phyloP scores from a whole-genome alignment of 257 asterid species.

The Vinca minor region DNA sequence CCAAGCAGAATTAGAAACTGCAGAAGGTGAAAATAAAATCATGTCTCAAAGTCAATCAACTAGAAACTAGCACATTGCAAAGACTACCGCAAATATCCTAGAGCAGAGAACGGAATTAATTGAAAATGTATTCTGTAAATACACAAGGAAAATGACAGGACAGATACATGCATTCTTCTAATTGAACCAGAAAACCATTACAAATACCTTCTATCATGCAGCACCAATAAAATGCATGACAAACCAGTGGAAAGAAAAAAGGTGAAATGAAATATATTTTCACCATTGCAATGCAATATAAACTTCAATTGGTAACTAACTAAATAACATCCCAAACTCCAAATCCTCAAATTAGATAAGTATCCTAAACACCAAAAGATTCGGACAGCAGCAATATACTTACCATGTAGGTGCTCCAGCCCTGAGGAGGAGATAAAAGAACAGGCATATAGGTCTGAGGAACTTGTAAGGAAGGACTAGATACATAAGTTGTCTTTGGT shows the following conservation, averaged over 20 bases:
- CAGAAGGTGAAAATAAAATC: background rate
- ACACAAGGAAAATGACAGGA: background rate
- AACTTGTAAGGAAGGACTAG: constrained; percentile 39
- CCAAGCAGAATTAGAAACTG: background rate
- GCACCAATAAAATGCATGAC: background rate
- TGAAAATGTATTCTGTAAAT: background rate
- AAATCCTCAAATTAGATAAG: background rate
- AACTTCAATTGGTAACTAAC: background rate
- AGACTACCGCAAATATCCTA: background rate
- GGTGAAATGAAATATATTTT: background rate
- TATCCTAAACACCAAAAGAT: background rate
- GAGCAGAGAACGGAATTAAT: background rate
- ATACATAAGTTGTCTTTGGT: constrained; percentile 34
- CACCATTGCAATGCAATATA: background rate
- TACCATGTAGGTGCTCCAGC: constrained; percentile 62
- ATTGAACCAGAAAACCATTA: background rate
- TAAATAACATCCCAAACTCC: background rate
- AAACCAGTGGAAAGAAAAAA: no score
- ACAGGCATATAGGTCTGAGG: constrained; percentile 51
- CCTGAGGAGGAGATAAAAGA: constrained; percentile 40
- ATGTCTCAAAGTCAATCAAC: no score
- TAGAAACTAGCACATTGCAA: background rate
- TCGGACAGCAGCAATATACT: constrained; percentile 10
- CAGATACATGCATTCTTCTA: background rate
- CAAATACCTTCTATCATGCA: background rate